Evolutionary conservation across 2,329 filamentous ascomycete genomes (phyloP).

Genomic region (Diaporthe eres): DNA sequence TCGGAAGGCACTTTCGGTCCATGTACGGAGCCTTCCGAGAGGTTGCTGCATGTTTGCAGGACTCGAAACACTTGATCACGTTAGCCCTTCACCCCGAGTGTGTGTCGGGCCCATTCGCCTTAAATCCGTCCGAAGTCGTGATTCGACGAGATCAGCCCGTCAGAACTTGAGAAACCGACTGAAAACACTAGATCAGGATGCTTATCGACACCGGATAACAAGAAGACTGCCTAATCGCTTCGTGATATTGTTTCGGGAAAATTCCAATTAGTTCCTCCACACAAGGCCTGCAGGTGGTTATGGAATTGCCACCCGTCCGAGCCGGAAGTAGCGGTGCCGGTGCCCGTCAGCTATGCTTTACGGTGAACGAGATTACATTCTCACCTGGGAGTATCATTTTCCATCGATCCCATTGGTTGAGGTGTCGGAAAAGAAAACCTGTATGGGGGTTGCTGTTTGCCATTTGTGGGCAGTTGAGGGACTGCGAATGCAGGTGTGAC

Average conservation of each 20-base stretch:
- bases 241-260: constrained; percentile 7
- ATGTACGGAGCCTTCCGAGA: constrained; percentile 22
- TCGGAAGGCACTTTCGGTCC: background rate
- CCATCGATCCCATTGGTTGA: background rate
- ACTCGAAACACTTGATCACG: constrained; percentile 29
- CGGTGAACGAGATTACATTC: background rate
- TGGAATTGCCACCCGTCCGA: constrained; percentile 5
- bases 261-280: background rate
- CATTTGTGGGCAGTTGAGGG: background rate
- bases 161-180: constrained; percentile 35
- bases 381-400: background rate
- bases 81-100: constrained; percentile 18
- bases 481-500: background rate
- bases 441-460: background rate
- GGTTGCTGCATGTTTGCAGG: constrained; percentile 23
- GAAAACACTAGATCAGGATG: constrained; percentile 25
- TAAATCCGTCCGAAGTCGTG: constrained; percentile 30
- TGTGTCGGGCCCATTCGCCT: constrained; percentile 26
- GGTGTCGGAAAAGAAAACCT: background rate
- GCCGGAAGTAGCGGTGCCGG: constrained; percentile 20
- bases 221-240: constrained; percentile 12
- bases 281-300: background rate
- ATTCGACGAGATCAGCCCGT: constrained; percentile 22
- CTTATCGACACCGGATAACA: background rate
- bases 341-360: background rate